Evolutionary conservation across 257 asterid genomes (phyloP), one percentile per base, ranked within the genome.

Genomic region (Penstemon eatonii): DNA sequence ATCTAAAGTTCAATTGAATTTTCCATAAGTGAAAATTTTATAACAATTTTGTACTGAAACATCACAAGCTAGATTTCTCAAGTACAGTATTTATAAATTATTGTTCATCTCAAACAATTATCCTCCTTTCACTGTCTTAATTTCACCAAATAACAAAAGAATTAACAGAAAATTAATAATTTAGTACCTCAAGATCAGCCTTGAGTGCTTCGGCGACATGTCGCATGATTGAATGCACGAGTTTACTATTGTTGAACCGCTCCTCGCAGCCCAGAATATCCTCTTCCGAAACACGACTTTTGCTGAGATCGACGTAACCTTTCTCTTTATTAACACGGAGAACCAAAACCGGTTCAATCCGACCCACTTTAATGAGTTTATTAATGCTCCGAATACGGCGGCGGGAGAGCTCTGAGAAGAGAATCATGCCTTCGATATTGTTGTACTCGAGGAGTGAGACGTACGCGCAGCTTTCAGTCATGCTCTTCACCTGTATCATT

Each of bases 401-500:
- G 19, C 99, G 96, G 39, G 99, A 94, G 36, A 94, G 94, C 81
- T 90, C 99, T 10, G 99, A 94, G 79, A 91, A 93, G 54, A 91
- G 84, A 62, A 94, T 94, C 97, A 94, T 94, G 5, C 97, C 99
- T 79, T 94, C 99, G 57, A 94, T 91, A 66, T 91, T 91, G 78
- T 94, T 89, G 86, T 94, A 94, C 79, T 94, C 99, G 6, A 94
- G 82, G 53, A 94, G 82, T 1, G 99, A 75, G 18, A 94, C 96
- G 80, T 94, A 94, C 2, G 97, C 99, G 55, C 97, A 97, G 61
- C 99, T 94, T 56, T 94, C 97, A 4, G 97, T 97, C 99, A 94
- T 94, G 75, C 95, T 85, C 80, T 93, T 89, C 11, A 94, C 97
- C 63, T 94, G 97, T 33, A 94, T 91, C 99, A 94, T 91, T 39